phyloP scores from a whole-genome alignment of 176 grass and related monocot species.

The Otatea glauca region DNA sequence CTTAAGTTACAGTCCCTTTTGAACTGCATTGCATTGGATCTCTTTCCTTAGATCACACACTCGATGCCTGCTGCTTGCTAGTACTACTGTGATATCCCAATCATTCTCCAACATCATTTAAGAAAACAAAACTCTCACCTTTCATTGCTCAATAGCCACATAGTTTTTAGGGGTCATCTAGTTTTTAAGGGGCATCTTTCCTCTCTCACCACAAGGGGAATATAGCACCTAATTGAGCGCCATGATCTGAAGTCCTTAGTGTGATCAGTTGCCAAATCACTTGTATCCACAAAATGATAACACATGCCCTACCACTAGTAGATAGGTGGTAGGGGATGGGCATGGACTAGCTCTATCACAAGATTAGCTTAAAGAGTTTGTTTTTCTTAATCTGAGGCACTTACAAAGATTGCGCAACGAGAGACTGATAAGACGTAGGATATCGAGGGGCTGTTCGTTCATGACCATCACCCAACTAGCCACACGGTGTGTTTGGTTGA shows the following conservation, averaged over 20 bases:
- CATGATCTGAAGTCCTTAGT: neutral
- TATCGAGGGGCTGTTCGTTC: neutral
- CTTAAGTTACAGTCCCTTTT: no score
- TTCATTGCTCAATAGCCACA: conserved; percentile 13
- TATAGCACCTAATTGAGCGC: conserved; percentile 22
- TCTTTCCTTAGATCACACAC: neutral
- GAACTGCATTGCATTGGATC: no score
- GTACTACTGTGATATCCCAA: conserved; percentile 4
- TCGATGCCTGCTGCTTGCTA: neutral
- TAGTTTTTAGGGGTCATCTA: neutral
- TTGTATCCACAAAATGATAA: conserved; percentile 31
- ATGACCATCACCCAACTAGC: neutral
- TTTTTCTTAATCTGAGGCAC: neutral
- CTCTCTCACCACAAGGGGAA: neutral
- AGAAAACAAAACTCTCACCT: conserved; percentile 14
- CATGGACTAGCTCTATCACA: neutral
- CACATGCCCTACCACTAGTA: conserved; percentile 17
- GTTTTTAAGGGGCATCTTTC: neutral
- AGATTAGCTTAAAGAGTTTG: neutral
- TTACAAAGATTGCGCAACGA: neutral
- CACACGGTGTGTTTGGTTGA: no score
- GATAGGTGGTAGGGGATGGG: neutral
- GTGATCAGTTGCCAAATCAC: conserved; percentile 25
- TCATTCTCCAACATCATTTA: conserved; percentile 14
- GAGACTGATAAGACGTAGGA: neutral